Evolutionary conservation across 2,329 filamentous ascomycete species (phyloP).

Genomic region (Eutypa lata): DNA sequence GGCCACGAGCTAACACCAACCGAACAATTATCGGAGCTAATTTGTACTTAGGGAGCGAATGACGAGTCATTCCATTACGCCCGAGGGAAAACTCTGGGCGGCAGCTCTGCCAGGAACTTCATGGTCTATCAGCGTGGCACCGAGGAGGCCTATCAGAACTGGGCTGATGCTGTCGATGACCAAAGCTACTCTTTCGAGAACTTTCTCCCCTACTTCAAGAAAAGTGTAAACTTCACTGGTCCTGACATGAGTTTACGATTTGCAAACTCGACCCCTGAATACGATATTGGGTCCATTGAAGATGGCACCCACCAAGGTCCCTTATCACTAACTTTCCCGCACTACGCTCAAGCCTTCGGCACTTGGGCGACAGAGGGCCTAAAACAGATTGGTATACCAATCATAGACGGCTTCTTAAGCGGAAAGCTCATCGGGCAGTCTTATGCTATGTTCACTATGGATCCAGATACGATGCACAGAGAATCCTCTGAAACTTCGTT

Average conservation of each 20-base stretch:
- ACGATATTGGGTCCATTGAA: too few relatives aligned
- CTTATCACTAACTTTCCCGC: constrained; percentile 1
- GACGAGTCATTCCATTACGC: constrained; percentile 32
- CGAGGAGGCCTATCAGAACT: constrained; percentile 21
- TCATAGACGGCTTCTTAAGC: background rate
- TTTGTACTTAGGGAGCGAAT: constrained; percentile 18
- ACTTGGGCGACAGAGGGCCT: too few relatives aligned
- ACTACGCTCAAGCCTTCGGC: too few relatives aligned
- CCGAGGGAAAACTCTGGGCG: constrained; percentile 33
- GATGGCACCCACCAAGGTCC: too few relatives aligned
- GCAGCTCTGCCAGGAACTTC: constrained; percentile 25
- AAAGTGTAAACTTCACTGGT: constrained; percentile 24
- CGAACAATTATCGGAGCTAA: too few relatives aligned
- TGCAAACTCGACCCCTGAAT: constrained; percentile 21
- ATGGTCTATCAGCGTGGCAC: constrained; percentile 25
- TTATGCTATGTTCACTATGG: constrained; percentile 14
- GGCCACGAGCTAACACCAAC: too few relatives aligned
- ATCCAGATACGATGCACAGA: constrained; percentile 12
- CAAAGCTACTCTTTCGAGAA: constrained; percentile 24
- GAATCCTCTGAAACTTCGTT: constrained; percentile 13
- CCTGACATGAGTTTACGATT: constrained; percentile 16
- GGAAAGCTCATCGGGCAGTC: constrained; percentile 9
- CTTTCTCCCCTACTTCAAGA: constrained; percentile 31
- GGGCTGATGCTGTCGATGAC: constrained; percentile 31
- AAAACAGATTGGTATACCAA: background rate